Conservation (phyloP, 257 asterid genomes). For the Solanum gracilifrons region DNA sequence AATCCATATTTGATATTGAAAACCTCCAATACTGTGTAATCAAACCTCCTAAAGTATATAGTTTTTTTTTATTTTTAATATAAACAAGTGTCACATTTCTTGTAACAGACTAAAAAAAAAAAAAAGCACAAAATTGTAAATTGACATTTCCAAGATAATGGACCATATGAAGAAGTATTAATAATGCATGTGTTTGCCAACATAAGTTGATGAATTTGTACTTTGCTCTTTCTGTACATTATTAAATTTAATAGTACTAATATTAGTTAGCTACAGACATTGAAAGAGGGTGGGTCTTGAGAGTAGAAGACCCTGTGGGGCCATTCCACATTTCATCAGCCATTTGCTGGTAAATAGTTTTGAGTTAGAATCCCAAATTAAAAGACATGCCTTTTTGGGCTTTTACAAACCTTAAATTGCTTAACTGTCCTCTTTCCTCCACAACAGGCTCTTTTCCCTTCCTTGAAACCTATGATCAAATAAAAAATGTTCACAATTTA, state of each 20-base stretch:
- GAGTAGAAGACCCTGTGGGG: background rate
- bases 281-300: background rate
- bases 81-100: background rate
- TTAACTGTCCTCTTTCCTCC: conserved; percentile 18
- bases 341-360: conserved; percentile 8
- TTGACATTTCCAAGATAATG: background rate
- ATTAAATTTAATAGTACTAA: background rate
- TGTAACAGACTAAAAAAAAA: background rate
- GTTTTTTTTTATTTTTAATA: background rate
- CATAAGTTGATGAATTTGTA: background rate
- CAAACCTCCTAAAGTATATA: background rate
- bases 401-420: conserved; percentile 17
- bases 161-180: background rate
- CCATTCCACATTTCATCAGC: conserved; percentile 26
- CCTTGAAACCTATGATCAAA: conserved; percentile 10
- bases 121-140: background rate
- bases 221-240: background rate
- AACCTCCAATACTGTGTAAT: background rate
- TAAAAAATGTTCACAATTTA: background rate
- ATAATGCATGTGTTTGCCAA: background rate
- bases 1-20: background rate
- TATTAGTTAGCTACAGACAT: background rate
- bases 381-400: conserved; percentile 15
- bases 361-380: conserved; percentile 30
- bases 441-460: conserved; percentile 25